Conservation (phyloP, 352 stramenopile species). For the Phytophthora sp. region DNA sequence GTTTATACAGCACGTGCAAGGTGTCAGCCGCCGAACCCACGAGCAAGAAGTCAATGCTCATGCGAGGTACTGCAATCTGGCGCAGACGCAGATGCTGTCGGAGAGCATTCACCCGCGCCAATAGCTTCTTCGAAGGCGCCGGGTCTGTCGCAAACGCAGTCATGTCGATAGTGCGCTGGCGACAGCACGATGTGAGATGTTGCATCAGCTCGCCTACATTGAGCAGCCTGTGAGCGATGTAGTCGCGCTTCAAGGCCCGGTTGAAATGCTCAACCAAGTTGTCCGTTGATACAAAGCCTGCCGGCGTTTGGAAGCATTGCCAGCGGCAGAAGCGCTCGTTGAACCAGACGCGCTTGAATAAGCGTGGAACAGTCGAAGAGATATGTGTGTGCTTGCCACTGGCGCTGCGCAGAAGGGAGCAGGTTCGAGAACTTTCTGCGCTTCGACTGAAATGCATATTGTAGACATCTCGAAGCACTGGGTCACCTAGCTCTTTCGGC, state of each 20-base stretch:
- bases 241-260: too few relatives aligned
- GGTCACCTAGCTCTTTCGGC: background rate
- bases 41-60: constrained; percentile 1
- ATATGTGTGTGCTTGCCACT: background rate
- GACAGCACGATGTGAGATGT: too few relatives aligned
- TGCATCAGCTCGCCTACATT: too few relatives aligned
- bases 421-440: background rate
- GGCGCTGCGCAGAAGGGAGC: background rate
- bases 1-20: background rate
- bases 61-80: background rate
- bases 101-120: background rate
- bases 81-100: background rate
- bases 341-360: constrained; percentile 13
- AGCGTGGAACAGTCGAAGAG: background rate
- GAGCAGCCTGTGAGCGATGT: too few relatives aligned
- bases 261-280: too few relatives aligned
- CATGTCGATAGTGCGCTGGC: too few relatives aligned
- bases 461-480: constrained; percentile 27
- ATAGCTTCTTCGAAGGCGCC: constrained; percentile 1
- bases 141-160: background rate
- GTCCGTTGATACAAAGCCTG: constrained; percentile 28
- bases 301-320: constrained; percentile 17
- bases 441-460: constrained; percentile 18
- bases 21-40: too few relatives aligned
- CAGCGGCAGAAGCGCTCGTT: constrained; percentile 15